phyloP scores from a whole-genome alignment of 805 yeast genomes.

The Pichia membranifaciens region DNA sequence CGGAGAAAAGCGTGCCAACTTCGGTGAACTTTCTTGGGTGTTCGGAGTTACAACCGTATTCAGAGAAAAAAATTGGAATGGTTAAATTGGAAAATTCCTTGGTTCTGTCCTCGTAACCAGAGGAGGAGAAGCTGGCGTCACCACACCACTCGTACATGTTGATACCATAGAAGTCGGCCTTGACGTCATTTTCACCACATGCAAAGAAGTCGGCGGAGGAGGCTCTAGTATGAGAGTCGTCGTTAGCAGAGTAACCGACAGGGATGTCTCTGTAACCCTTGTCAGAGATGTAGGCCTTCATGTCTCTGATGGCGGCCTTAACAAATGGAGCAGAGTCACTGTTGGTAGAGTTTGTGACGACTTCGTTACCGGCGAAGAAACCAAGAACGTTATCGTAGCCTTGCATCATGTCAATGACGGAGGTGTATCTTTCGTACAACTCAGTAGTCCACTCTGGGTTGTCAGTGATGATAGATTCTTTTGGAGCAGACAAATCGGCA shows the following conservation, averaged over 20 bases:
- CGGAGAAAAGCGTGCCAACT: constrained; percentile 58
- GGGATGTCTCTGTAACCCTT: constrained; percentile 74
- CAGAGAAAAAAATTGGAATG: constrained; percentile 82
- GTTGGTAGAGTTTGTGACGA: constrained; percentile 74
- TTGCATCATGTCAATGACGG: constrained; percentile 75
- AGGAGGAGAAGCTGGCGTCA: constrained; percentile 44
- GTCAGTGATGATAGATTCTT: constrained; percentile 66
- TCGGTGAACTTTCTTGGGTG: constrained; percentile 76
- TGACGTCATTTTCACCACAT: constrained; percentile 66
- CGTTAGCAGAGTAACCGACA: constrained; percentile 91
- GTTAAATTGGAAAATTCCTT: constrained; percentile 64
- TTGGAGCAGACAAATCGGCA: constrained; percentile 87
- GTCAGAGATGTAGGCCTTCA: constrained; percentile 63
- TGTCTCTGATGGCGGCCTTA: constrained; percentile 93
- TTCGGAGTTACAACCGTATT: constrained; percentile 77
- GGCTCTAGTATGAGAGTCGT: constrained; percentile 75
- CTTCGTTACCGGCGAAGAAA: constrained; percentile 97
- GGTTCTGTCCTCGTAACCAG: constrained; percentile 71
- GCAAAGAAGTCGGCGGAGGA: constrained; percentile 77
- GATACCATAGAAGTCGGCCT: constrained; percentile 75
- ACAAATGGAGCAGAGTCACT: constrained; percentile 91
- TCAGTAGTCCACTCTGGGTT: constrained; percentile 72
- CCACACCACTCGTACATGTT: constrained; percentile 93
- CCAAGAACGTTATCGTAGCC: constrained; percentile 81
- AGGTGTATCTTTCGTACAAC: constrained; percentile 69